A percentile compares a stretch with the other conserved stretches of the same genome.
Conservation (phyloP, 1,284 basidiomycete species). For the Malassezia vespertilionis region DNA sequence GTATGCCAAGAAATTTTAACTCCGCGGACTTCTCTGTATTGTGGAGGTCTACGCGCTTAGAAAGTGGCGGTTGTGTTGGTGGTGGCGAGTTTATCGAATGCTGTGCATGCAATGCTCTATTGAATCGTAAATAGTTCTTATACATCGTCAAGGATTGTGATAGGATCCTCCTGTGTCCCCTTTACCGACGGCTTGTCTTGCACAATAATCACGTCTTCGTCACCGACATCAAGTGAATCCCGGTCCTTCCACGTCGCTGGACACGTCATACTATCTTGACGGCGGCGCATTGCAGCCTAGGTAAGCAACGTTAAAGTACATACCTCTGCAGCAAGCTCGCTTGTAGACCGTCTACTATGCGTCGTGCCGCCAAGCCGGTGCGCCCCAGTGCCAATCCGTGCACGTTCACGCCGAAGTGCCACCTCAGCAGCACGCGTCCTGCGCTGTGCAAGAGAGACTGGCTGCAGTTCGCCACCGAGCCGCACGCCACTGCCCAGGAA, state of each 20-base stretch:
- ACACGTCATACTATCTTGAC: slow-evolving; percentile 9
- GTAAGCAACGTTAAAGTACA: neutral
- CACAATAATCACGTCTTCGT: too few relatives aligned
- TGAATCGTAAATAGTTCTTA: too few relatives aligned
- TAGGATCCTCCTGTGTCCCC: too few relatives aligned
- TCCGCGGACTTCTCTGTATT: too few relatives aligned
- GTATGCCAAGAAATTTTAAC: too few relatives aligned
- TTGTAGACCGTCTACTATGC: neutral
- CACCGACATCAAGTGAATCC: too few relatives aligned
- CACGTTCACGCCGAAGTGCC: neutral
- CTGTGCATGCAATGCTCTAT: too few relatives aligned
- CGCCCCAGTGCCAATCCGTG: neutral
- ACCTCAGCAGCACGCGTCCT: neutral
- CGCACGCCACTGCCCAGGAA: slow-evolving; percentile 16
- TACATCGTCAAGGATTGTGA: too few relatives aligned
- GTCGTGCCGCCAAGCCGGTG: neutral
- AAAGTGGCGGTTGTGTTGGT: too few relatives aligned
- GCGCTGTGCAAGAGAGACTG: neutral
- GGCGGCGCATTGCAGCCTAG: slow-evolving; percentile 9
- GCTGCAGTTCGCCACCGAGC: slow-evolving; percentile 10
- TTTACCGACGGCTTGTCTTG: too few relatives aligned
- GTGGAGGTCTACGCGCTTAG: too few relatives aligned
- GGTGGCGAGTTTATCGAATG: too few relatives aligned
- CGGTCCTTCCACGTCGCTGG: slow-evolving; percentile 1
- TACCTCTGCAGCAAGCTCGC: slow-evolving; percentile 11